Evolutionary conservation across 2,329 filamentous ascomycete genomes (phyloP), one percentile per base, ranked within the genome.

Genomic region (Xylaria sp.): DNA sequence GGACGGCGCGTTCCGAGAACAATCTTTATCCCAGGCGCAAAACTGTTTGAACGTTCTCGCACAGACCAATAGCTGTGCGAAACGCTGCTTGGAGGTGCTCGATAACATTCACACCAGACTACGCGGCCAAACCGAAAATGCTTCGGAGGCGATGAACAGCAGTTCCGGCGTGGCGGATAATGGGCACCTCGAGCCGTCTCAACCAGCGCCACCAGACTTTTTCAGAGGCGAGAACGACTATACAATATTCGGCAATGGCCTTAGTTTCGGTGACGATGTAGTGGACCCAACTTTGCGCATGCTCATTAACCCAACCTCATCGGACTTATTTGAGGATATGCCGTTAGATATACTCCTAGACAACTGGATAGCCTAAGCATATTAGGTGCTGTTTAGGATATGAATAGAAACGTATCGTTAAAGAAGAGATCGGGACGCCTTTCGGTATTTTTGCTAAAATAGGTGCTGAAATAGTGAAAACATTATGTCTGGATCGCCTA

Each of bases 251-350:
- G 26, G 48, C 6, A 51, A 51, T 31, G 23, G 23, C 23, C 15
- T 51, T 26, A 26, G 46, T 15, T 48, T 48, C 20, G 46, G 20
- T 15, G 20, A 48, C 20, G 20, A 48, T 48, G 46, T 6, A 23
- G 15, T 48, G 11, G 46, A 48, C 46, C 46, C 46, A 15, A 48
- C 46, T 15, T 48, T 48, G 11, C 46, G 46, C 20, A 56, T 65
- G 63, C 49, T 65, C 36, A 60, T 60, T 11, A 59, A 65, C 28
- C 63, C 63, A 10, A 60, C 36, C 36, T 46, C 63, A 13, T 65
- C 48, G n/a, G 54, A 65, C 53, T n/a, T 44, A 7, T 65, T 65
- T 17, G 56, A 60, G 28, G 48, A 65, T 11, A 65, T 65, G 57
- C 46, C 63, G 7, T 46, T 65, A 31, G 58, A 60, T 54, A 36